Evolutionary conservation across 2,329 filamentous ascomycete genomes (phyloP), one percentile per base, ranked within the genome.

Genomic region (Calonectria pteridis): DNA sequence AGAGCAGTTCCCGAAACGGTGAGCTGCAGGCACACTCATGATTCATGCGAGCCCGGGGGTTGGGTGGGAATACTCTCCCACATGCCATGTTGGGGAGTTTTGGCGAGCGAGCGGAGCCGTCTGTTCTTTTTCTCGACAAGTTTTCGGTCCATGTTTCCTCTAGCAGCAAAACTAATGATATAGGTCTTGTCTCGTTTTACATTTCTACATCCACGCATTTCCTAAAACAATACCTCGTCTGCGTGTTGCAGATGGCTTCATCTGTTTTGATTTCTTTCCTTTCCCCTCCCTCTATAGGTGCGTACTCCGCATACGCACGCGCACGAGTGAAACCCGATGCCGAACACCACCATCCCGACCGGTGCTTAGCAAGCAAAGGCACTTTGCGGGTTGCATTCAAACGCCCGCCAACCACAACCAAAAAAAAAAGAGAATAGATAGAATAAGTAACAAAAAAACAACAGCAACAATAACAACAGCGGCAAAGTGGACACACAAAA

Each of bases 221-320:
- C 33, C 49, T 23, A 69, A 59, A 18, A 5, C 35, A 62, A 62
- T n/a, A 46, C 26, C 64, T 46, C 6, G 51, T 49, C 58, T 51
- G 37, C 62, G 59, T 7, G 51, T 20, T 43, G n/a, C 23, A 23
- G 43, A 31, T 62, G 51, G n/a, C 53, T 53, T 55, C 33, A 35
- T 46, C 16, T 67, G 29, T 37, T 66, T 50, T 35, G 50, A 58
- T 65, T 43, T 51, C 62, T 65, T 43, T 51, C 40, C 50, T 58
- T 20, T 66, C 68, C 64, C 72, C 67, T 73, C 74, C 70, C 69
- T 66, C 64, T 29, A 37, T 55, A 65, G 33, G 40, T 40, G 69
- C 63, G 59, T 35, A 50, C 55, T 62, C 55, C 53, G 49, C 33
- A 43, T 23, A 13, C 23, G 14, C 33, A 55, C 31, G 11, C 63